Base-by-base conservation (phyloP, 768 basidiomycete species). In the Suillus fuscotomentosus region DNA sequence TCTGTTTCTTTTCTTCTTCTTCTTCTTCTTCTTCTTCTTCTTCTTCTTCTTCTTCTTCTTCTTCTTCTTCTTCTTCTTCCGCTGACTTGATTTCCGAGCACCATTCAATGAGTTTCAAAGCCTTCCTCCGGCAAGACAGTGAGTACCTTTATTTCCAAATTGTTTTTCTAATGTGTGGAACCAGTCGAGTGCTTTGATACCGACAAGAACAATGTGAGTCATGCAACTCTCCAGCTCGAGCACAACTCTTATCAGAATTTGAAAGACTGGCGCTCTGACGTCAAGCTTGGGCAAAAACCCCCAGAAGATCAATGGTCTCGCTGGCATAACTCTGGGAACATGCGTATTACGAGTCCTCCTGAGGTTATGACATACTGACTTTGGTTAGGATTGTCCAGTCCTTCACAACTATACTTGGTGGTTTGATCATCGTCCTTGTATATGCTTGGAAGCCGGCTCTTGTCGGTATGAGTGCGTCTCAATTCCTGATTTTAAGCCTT, bases 281-380 rank as follows among this genome's bases (percentile, higher is more conserved):
- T 84, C 91, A 1, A 81, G 80, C 61, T 79, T 99, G 56, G 88
- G 91, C 63, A 93, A 96, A 65, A 89, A 91, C 71, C 90, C 96
- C 2, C 92, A 95, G 70, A 96, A 96, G 73, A 84, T 97, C 67
- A 89, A 89, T 63, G 94, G 94, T 71, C 80, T 96, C 60, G 92
- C 92, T 62, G 95, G 94, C 63, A 80, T 91, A 63, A 97, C 96
- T 3, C 84, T 95, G 22, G 96, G 94, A 75, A 84, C 89, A 80
- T 87, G 66, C 72, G 86, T 80, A 3, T 36, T 15, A 10, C n/a
- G 14, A 24, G 15, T 27, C 41, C 3, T 51, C 50, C n/a, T 11
- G 27, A 24, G 45, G 45, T 3, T 24, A 17, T 2, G 42, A n/a
- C 11, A 1, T 61, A n/a, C 39, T 57, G 60, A 60, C n/a, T 50